A percentile compares a stretch with the other conserved stretches of the same genome.
Evolutionary conservation across 345 rosid species (phyloP).

Genomic region (Hibiscus mutabilis): DNA sequence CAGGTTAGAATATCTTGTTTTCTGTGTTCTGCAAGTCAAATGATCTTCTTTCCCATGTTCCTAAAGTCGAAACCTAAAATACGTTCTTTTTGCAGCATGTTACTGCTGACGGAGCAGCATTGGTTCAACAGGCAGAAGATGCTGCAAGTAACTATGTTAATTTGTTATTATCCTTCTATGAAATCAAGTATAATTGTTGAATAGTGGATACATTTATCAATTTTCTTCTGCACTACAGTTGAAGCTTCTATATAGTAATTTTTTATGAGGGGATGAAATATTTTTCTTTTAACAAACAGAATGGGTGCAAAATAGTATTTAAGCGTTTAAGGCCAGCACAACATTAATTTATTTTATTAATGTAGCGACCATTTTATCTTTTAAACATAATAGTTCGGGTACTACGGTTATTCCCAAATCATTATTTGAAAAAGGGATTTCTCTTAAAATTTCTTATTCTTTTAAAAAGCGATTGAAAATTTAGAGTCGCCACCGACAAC

Average conservation of each 20-base stretch:
- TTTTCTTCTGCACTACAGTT: neutral
- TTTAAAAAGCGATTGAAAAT: too few species aligned
- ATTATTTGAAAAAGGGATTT: too few species aligned
- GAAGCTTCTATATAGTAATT: neutral
- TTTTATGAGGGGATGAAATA: slow-evolving; percentile 1
- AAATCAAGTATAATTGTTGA: neutral
- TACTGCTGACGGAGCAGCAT: slow-evolving; percentile 73
- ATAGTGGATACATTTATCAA: neutral
- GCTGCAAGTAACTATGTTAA: slow-evolving; percentile 69
- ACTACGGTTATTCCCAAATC: too few species aligned
- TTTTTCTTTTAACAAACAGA: neutral
- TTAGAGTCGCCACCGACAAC: too few species aligned
- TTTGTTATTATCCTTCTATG: neutral
- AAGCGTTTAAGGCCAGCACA: neutral
- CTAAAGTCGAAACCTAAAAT: neutral
- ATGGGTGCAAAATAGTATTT: neutral
- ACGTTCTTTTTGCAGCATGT: slow-evolving; percentile 52
- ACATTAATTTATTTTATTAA: too few species aligned
- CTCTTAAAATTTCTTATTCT: too few species aligned
- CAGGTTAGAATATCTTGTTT: slow-evolving; percentile 42
- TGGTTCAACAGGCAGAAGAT: slow-evolving; percentile 93
- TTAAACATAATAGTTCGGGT: too few species aligned
- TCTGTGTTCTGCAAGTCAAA: neutral
- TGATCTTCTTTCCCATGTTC: neutral
- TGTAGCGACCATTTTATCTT: too few species aligned